Base-by-base conservation (phyloP, 1,139 yeast species). In the Diutina scorzettiae region DNA sequence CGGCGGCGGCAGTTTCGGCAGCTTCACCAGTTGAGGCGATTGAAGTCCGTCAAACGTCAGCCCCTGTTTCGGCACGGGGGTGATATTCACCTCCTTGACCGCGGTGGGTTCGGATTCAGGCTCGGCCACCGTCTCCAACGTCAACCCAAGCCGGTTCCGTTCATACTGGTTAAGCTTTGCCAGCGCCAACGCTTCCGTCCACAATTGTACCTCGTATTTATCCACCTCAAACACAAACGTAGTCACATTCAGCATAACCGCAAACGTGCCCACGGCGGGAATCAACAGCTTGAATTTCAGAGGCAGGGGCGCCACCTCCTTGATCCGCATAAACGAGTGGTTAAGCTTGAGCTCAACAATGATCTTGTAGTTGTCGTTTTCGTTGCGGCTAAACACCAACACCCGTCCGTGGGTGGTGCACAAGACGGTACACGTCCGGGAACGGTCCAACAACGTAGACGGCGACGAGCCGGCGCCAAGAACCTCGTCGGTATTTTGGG, bases 141-240 rank as follows among this genome's bases (percentile, higher is more conserved):
- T 21, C n/a, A 34, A 29, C 14, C 29, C 40, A 14, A 25, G 12
- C 14, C 51, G 51, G 12, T 57, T 49, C 48, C 77, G 62, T 46
- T 77, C 81, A 44, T 59, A 60, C 47, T 71, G 74, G 46, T 63
- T 61, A 5, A 59, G 48, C 49, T 78, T 71, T 0, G 80, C 56
- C 46, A 63, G 70, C 4, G 75, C 74, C 37, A 78, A 59, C 0
- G 71, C 55, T 41, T 69, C 73, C 0, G 83, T 76, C 84, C 84
- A 78, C 16, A 60, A 55, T 27, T 64, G 59, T 0, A 77, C 64
- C 36, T 75, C 81, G 39, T 54, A 59, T 47, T 69, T 73, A 40
- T 74, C 78, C n/a, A 71, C 79, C 51, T 78, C 82, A 57, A 75
- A 73, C 5, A 69, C 64, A 47, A 73, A 66, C 0, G 81, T 65